These are phyloP conservation scores for Tricholoma saponaceum DNA, from an alignment of 768 basidiomycete species.

Conservation along the genomic window DNA sequence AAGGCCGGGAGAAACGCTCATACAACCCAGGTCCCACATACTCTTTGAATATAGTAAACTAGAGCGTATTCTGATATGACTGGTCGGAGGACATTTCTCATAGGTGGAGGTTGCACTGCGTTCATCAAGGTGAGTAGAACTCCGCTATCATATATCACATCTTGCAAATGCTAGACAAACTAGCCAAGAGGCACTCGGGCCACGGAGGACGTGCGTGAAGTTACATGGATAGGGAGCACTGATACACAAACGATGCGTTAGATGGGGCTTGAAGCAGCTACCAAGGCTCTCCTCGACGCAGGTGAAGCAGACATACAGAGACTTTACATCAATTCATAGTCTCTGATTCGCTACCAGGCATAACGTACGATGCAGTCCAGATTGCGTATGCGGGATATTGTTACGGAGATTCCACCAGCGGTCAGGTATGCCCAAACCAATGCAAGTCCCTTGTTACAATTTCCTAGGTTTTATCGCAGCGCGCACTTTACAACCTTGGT, in stretches of 20 bases:
- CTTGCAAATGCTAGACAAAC: neutral
- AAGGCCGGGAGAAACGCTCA: no score
- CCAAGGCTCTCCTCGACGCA: slow-evolving; percentile 84
- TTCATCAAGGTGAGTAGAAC: slow-evolving; percentile 61
- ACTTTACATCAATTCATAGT: neutral
- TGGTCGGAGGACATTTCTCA: slow-evolving; percentile 54
- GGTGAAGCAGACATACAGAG: slow-evolving; percentile 31
- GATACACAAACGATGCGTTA: slow-evolving; percentile 20
- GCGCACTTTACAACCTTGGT: slow-evolving; percentile 79
- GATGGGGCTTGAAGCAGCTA: slow-evolving; percentile 87
- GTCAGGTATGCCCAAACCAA: slow-evolving; percentile 45
- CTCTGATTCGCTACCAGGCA: slow-evolving; percentile 40
- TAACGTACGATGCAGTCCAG: slow-evolving; percentile 75
- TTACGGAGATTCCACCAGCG: slow-evolving; percentile 76
- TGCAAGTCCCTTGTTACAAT: neutral
- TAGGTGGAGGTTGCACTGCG: slow-evolving; percentile 73
- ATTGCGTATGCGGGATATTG: slow-evolving; percentile 75
- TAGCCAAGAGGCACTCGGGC: slow-evolving; percentile 65
- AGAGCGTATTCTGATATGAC: slow-evolving; percentile 23
- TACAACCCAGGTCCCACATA: no score
- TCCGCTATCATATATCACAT: neutral
- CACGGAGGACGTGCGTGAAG: slow-evolving; percentile 62
- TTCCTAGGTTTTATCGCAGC: slow-evolving; percentile 30
- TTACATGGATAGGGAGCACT: neutral
- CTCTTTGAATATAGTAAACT: no score